phyloP scores from a whole-genome alignment of 768 basidiomycete species.

The Tephrocybe sp. region DNA sequence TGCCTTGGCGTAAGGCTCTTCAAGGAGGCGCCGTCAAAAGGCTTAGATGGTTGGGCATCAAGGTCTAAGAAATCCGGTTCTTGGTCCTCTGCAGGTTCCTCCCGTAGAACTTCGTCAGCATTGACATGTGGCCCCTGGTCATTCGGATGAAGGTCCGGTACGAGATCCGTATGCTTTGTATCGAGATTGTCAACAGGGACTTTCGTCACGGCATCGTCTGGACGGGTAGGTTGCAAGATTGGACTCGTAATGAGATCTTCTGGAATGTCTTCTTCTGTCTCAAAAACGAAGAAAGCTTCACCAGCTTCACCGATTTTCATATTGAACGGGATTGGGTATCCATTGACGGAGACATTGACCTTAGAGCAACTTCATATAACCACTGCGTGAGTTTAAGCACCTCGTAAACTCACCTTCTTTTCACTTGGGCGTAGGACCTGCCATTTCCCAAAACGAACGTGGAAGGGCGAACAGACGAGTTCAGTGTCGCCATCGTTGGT shows the following conservation, averaged over 20 bases:
- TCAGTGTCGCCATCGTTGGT: constrained; percentile 59
- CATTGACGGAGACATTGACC: constrained; percentile 91
- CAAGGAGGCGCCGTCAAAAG: constrained; percentile 20
- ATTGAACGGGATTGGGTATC: constrained; percentile 79
- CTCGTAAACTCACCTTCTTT: constrained; percentile 63
- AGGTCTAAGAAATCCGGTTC: constrained; percentile 89
- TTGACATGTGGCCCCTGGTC: constrained; percentile 4
- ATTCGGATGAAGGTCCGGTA: constrained; percentile 16
- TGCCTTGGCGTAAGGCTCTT: constrained; percentile 30
- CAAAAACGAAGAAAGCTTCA: constrained; percentile 98
- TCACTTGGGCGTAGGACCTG: constrained; percentile 92
- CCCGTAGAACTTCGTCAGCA: constrained; percentile 8
- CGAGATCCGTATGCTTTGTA: constrained; percentile 29
- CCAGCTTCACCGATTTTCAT: constrained; percentile 99
- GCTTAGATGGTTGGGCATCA: constrained; percentile 42
- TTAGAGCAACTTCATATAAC: constrained; percentile 24
- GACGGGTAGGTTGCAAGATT: constrained; percentile 65
- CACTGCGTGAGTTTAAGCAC: background rate
- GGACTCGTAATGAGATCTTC: constrained; percentile 93
- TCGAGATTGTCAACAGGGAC: constrained; percentile 38
- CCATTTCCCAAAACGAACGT: constrained; percentile 97
- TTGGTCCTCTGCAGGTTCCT: constrained; percentile 20
- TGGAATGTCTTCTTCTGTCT: constrained; percentile 93
- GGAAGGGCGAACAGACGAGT: constrained; percentile 92
- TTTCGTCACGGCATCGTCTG: constrained; percentile 30